Base-by-base conservation (phyloP, 345 rosid species). In the Bruguiera parviflora region DNA sequence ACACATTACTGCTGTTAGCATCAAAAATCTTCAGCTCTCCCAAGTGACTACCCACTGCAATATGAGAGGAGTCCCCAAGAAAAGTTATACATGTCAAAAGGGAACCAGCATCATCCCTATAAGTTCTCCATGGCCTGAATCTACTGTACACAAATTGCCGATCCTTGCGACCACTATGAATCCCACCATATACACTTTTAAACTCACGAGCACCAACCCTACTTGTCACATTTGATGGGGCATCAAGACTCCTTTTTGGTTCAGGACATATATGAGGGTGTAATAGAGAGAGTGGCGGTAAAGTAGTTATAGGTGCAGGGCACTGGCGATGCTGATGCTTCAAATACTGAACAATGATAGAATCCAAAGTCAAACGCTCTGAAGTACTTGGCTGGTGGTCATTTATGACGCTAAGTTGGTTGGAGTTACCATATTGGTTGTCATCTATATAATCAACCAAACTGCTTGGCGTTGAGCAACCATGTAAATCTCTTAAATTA, bases 301-400 rank as follows among this genome's bases (percentile, higher is more conserved):
- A 92, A 72, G 99, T 95, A 8, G 99, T 92, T 73, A 95, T 87
- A 53, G 99, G 99, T 74, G 99, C 99, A 65, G 89, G 96, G 77
- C 99, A 95, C 76, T 95, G 99, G 60, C 99, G 92, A 81, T 95
- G 99, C 70, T 92, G 99, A 70, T 95, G 97, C 81, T 95, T 95
- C 77, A 95, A 77, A 80, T 87, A 92, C 80, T 95, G 99, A 83
- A 95, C 89, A 60, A 95, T 93, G 57, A 95, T 75, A 60, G 92
- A 83, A 73, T 95, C 98, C 35, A 95, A 82, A 67, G 96, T 86
- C 78, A 90, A 74, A 55, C 97, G 81, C 77, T 95, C 99, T 20
- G 86, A 67, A 72, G 78, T 89, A 79, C 80, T 72, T 37, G 87
- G 71, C 76, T 86, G 96, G 43, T 81, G 78, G 69, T 90, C 96